Percentiles rank a stretch among this genome's conserved stretches.
Evolutionary conservation across 75 land plant genomes (phyloP).

Genomic region (Cupressus sempervirens): DNA sequence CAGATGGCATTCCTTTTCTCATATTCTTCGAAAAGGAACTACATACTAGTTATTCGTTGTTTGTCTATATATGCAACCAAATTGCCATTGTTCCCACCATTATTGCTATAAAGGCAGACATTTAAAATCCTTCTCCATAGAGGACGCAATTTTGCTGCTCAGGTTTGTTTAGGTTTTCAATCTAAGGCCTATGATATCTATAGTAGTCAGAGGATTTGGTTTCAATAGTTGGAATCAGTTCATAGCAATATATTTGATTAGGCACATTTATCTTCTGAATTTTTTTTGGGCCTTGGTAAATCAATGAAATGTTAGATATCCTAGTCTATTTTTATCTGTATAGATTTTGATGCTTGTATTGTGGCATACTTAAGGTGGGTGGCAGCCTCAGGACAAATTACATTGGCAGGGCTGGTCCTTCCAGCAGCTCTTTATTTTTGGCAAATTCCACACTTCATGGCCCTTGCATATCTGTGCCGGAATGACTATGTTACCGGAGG

Average conservation of each 20-base stretch:
- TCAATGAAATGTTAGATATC: not conserved
- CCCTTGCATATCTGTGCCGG: slow-evolving; percentile 88
- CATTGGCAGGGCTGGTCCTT: slow-evolving; percentile 63
- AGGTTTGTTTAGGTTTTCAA: not conserved
- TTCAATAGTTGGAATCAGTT: not conserved
- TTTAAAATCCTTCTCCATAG: not conserved
- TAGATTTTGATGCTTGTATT: not conserved
- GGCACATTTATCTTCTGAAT: not conserved
- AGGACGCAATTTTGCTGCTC: not conserved
- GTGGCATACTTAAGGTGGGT: slow-evolving; percentile 65
- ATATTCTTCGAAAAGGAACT: not conserved
- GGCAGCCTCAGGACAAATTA: slow-evolving; percentile 80
- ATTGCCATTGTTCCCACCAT: not conserved
- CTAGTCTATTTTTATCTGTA: not conserved
- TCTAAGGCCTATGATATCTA: not conserved
- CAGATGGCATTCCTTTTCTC: not conserved
- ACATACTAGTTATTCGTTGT: not conserved
- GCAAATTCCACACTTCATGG: slow-evolving; percentile 99
- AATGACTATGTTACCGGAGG: slow-evolving; percentile 94
- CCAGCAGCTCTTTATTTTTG: slow-evolving; percentile 90
- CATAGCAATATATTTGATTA: not conserved
- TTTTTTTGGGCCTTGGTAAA: not conserved
- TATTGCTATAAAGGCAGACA: not conserved
- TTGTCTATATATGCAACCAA: not conserved
- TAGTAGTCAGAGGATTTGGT: not conserved